These are phyloP conservation scores for Curvularia spicifera DNA, from an alignment of 2,329 filamentous ascomycete species.

Conservation along the genomic window DNA sequence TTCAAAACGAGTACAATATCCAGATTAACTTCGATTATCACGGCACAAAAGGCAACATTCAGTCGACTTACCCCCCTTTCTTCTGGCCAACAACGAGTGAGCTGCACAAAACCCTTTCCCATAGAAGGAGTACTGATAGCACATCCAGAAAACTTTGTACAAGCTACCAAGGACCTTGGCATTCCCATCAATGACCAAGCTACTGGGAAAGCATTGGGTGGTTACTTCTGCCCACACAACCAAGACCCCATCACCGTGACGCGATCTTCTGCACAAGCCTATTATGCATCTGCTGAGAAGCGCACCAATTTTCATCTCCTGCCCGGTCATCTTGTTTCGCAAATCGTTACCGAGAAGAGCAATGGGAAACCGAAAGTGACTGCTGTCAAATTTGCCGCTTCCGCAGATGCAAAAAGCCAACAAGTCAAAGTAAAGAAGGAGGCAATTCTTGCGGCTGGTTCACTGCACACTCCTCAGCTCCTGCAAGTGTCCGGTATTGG, in stretches of 20 bases:
- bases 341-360: conserved; percentile 19
- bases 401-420: conserved; percentile 15
- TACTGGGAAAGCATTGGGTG: conserved; percentile 29
- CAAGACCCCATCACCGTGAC: conserved; percentile 19
- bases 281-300: conserved; percentile 24
- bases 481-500: conserved; percentile 41
- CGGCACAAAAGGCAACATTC: conserved; percentile 26
- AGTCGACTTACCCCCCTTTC: conserved; percentile 28
- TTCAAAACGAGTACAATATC: conserved; percentile 31
- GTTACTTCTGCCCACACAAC: conserved; percentile 31
- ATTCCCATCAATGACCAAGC: conserved; percentile 32
- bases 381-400: conserved; percentile 31
- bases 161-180: conserved; percentile 22
- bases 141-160: conserved; percentile 26
- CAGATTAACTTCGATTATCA: conserved; percentile 21
- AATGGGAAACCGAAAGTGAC: conserved; percentile 23
- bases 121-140: background rate
- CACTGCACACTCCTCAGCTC: conserved; percentile 36
- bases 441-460: conserved; percentile 35
- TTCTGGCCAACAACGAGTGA: conserved; percentile 34
- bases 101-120: background rate
- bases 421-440: conserved; percentile 31
- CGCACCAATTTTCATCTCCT: conserved; percentile 33
- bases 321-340: conserved; percentile 23
- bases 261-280: conserved; percentile 30